These are phyloP conservation scores for Quercus bicolor DNA, from an alignment of 306 rosid genomes.

Conservation along the genomic window DNA sequence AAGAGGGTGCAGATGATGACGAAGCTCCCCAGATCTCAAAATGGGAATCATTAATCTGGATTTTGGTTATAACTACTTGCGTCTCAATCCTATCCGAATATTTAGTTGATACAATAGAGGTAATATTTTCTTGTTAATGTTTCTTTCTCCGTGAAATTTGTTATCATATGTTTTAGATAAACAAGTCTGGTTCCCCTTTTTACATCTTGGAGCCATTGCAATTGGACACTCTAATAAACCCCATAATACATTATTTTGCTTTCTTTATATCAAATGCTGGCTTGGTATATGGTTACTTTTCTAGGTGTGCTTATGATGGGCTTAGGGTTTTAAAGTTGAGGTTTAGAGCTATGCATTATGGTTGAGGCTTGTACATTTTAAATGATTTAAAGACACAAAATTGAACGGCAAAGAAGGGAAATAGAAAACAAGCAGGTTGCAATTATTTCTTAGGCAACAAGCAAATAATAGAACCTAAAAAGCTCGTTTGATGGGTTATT, in stretches of 20 bases:
- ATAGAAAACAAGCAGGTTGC: too few species aligned
- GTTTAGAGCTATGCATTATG: neutral
- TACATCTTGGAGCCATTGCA: neutral
- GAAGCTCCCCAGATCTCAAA: constrained; percentile 72
- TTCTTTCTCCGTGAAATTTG: neutral
- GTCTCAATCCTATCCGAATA: constrained; percentile 72
- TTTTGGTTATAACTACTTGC: constrained; percentile 65
- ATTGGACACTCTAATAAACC: neutral
- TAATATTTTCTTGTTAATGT: constrained; percentile 13
- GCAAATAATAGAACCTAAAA: too few species aligned
- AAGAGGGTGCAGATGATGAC: constrained; percentile 36
- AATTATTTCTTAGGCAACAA: too few species aligned
- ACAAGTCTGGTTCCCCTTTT: neutral
- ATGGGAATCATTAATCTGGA: constrained; percentile 87
- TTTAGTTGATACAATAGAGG: constrained; percentile 77
- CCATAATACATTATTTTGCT: neutral
- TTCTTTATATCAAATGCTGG: neutral
- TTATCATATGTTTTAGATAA: neutral
- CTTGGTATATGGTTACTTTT: neutral
- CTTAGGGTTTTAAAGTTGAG: neutral
- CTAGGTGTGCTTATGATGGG: neutral
- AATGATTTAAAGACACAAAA: too few species aligned
- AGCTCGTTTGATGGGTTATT: too few species aligned
- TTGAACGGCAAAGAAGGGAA: too few species aligned
- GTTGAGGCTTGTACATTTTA: neutral